Evolutionary conservation across 768 basidiomycete genomes (phyloP).

Genomic region (Naganishia onofrii): DNA sequence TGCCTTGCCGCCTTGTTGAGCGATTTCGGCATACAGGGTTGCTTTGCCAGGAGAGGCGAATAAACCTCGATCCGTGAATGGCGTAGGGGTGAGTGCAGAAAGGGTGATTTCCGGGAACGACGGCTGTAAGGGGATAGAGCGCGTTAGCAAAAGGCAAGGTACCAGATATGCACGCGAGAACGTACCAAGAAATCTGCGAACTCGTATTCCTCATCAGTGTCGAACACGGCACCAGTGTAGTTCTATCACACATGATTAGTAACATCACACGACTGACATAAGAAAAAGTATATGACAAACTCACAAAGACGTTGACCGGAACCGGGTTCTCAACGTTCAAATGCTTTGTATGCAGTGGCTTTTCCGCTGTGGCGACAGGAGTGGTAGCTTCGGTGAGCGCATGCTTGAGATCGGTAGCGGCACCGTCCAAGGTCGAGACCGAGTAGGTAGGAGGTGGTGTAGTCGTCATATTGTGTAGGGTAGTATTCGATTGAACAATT

Average conservation of each 20-base stretch:
- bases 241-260: constrained; percentile 19
- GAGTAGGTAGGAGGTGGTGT: constrained; percentile 33
- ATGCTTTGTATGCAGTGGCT: constrained; percentile 6
- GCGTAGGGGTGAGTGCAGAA: constrained; percentile 16
- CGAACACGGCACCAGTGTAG: constrained; percentile 32
- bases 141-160: background rate
- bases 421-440: background rate
- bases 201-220: constrained; percentile 31
- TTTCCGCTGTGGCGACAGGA: background rate
- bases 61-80: constrained; percentile 42
- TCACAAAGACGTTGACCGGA: constrained; percentile 32
- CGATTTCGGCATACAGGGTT: constrained; percentile 42
- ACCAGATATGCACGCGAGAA: background rate
- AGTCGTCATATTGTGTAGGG: constrained; percentile 28
- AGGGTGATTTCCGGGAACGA: constrained; percentile 32
- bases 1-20: constrained; percentile 43
- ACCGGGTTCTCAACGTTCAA: constrained; percentile 26
- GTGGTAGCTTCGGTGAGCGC: constrained; percentile 19
- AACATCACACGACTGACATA: background rate
- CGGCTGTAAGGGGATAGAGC: constrained; percentile 2
- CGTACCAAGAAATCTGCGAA: constrained; percentile 27
- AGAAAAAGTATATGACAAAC: background rate
- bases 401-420: constrained; percentile 15
- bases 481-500: background rate
- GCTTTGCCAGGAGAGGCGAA: constrained; percentile 43